These are phyloP conservation scores for Arctium lappa DNA, from an alignment of 129 eudicot species.

Conservation along the genomic window DNA sequence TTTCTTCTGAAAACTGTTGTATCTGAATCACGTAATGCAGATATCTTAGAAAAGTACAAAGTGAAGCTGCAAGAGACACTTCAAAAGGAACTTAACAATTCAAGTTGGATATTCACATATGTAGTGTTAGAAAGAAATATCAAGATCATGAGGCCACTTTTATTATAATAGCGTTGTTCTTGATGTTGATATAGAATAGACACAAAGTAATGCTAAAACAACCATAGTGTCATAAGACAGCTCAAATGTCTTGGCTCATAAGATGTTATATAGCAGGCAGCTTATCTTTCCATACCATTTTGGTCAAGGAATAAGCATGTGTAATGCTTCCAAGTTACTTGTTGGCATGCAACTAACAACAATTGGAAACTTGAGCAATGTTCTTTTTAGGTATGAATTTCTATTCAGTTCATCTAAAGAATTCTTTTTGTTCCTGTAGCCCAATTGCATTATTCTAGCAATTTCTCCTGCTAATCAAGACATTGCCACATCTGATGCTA, in stretches of 20 bases:
- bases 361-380: not conserved
- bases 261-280: not conserved
- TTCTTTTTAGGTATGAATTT: not conserved
- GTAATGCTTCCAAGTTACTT: not conserved
- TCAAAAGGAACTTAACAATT: not conserved
- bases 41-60: not conserved
- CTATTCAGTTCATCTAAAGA: conserved; percentile 5
- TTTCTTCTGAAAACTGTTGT: not conserved
- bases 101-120: not conserved
- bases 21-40: not conserved
- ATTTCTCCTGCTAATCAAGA: conserved; percentile 99
- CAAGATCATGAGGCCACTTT: not conserved
- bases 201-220: not conserved
- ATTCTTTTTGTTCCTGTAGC: conserved; percentile 45
- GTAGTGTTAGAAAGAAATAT: not conserved
- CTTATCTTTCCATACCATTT: not conserved
- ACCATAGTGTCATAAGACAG: not conserved
- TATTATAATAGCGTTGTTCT: not conserved
- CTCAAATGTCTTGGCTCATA: not conserved
- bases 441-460: conserved; percentile 94
- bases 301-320: not conserved
- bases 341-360: not conserved
- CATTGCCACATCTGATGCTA: conserved; percentile 99
- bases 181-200: not conserved
- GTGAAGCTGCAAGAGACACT: not conserved